Evolutionary conservation across 73 alveolate genomes (phyloP).

Genomic region (Loxodes magnus): DNA sequence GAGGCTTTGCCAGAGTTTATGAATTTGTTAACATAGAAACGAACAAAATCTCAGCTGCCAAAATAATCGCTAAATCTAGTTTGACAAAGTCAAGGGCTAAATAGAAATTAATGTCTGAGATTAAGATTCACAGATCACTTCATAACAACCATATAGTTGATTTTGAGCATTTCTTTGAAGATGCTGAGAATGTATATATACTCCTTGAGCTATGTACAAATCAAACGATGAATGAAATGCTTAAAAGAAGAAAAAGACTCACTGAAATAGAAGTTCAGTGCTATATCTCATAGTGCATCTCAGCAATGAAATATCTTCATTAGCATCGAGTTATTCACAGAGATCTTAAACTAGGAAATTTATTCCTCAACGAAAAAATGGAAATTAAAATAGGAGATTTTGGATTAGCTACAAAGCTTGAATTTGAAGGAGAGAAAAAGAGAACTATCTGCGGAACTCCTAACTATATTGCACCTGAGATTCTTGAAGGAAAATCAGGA

Average conservation of each 20-base stretch:
- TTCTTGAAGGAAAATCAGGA: conserved; percentile 50
- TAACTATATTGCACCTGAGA: conserved; percentile 82
- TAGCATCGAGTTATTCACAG: conserved; percentile 50
- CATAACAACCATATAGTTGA: conserved; percentile 84
- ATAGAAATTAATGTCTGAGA: too few species aligned
- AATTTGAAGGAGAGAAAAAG: conserved; percentile 67
- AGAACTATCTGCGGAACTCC: conserved; percentile 82
- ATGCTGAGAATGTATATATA: conserved; percentile 41
- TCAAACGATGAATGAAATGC: conserved; percentile 40
- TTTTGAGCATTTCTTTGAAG: conserved; percentile 86
- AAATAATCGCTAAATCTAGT: conserved; percentile 59
- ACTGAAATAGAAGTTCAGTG: conserved; percentile 40
- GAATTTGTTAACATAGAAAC: conserved; percentile 48
- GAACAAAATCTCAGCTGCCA: conserved; percentile 60
- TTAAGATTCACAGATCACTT: too few species aligned
- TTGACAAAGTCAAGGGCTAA: conserved; percentile 52
- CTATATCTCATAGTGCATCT: conserved; percentile 29
- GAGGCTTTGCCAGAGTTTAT: conserved; percentile 64
- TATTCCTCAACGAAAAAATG: conserved; percentile 58
- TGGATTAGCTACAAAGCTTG: conserved; percentile 72
- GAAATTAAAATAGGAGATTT: conserved; percentile 72
- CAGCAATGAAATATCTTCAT: conserved; percentile 45
- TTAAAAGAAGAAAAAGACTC: conserved; percentile 36
- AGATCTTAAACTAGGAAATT: conserved; percentile 67
- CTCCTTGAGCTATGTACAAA: conserved; percentile 41